Conservation (phyloP, 202 grass and related monocot species). For the Sporobolus alterniflorus region DNA sequence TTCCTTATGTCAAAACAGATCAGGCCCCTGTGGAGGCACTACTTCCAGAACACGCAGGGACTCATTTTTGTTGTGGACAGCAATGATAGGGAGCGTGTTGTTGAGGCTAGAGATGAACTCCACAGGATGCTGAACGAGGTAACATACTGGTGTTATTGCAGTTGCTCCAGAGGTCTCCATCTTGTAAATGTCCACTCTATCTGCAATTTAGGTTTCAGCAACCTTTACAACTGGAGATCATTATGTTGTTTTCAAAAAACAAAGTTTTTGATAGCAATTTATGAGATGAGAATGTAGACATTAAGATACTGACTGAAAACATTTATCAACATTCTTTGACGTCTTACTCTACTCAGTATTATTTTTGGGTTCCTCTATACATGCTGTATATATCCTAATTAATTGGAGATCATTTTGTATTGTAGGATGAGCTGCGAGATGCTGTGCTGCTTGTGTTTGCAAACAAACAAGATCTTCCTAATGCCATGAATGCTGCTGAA, state of each 20-base stretch:
- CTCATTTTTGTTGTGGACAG: slow-evolving; percentile 99
- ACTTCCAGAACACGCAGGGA: slow-evolving; percentile 99
- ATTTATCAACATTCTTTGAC: not conserved
- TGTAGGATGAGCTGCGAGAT: slow-evolving; percentile 92
- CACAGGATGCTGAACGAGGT: slow-evolving; percentile 99
- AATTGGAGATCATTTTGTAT: slow-evolving; percentile 6
- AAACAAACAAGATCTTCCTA: slow-evolving; percentile 99
- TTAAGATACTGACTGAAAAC: not conserved
- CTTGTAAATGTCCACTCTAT: not conserved
- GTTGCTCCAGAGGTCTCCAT: not conserved
- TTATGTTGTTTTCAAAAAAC: not conserved
- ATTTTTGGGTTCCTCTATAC: not conserved
- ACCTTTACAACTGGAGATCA: not conserved
- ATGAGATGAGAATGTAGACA: not conserved
- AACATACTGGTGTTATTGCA: slow-evolving; percentile 1
- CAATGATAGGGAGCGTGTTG: slow-evolving; percentile 97
- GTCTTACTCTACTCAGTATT: not conserved
- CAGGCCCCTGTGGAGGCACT: slow-evolving; percentile 95
- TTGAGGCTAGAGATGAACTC: slow-evolving; percentile 96
- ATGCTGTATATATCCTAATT: slow-evolving; percentile 7
- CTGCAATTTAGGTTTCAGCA: not conserved
- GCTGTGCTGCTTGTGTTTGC: slow-evolving; percentile 97
- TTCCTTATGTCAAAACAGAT: slow-evolving; percentile 69
- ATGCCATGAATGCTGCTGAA: slow-evolving; percentile 99
- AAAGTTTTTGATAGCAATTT: not conserved